Base-by-base conservation (phyloP, 2,329 filamentous ascomycete species). In the Penicillium sp. region DNA sequence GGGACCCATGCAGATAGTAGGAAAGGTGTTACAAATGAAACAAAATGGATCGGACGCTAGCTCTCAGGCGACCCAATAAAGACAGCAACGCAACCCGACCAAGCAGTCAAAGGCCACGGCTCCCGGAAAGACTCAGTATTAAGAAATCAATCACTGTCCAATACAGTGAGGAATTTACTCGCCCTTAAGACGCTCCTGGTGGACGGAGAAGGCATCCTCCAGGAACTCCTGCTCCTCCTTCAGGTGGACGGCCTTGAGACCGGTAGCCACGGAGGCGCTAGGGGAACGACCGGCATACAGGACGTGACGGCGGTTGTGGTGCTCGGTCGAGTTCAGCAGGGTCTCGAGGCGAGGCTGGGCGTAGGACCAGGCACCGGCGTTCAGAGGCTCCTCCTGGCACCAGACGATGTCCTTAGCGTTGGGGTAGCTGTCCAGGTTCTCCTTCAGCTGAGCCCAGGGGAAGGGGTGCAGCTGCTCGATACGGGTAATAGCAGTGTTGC, bases 381-480 rank as follows among this genome's bases (percentile, higher is more conserved):
- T 99, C 56, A 99, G 85, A 28, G 94, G 94, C 81, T 99, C 94
- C 76, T 99, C 94, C 79, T 99, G 94, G 65, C 86, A 88, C 92
- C 92, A 99, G 60, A 99, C 92, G 64, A 99, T 92, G 61, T 92
- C 93, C 84, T 97, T 91, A 67, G 93, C 93, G 76, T 99, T 99
- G 73, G 92, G 91, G 82, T 99, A 99, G 76, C 81, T 86, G 81
- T 99, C 93, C 51, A 99, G 84, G 81, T 97, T 97, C 76, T 97
- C 93, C 81, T 90, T 91, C 51, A 99, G 86, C 77, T 94, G 92
- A 67, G 92, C 87, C 93, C 94, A 99, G 48, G 94, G 94, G 90
- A 99, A 99, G 69, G 94, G 94, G 81, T 99, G 92, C 57, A 99
- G 85, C 80, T 99, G 94, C 81, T 99, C 94, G 64, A 99, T 86